Evolutionary conservation across 192 early-diverging fungal species (phyloP).

Genomic region (Mycoemilia scoparia): DNA sequence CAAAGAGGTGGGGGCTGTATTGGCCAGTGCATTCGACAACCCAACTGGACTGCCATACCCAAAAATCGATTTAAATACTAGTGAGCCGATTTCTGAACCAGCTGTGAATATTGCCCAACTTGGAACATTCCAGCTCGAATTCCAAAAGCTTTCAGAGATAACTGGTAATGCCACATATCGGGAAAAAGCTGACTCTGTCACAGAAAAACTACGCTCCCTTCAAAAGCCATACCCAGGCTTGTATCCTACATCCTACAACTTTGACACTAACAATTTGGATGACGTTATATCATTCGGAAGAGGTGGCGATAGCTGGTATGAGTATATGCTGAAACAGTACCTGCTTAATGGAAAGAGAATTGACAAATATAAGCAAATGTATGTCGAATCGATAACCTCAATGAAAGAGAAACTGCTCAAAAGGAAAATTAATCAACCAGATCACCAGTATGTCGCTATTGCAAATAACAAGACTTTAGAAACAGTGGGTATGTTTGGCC

Average conservation of each 20-base stretch:
- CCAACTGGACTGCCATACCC: constrained; percentile 56
- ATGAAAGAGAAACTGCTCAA: constrained; percentile 25
- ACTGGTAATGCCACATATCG: constrained; percentile 55
- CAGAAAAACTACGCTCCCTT: constrained; percentile 29
- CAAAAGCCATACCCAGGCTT: constrained; percentile 30
- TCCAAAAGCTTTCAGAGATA: constrained; percentile 59
- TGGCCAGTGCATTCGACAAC: constrained; percentile 58
- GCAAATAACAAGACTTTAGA: too few relatives aligned
- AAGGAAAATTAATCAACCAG: too few relatives aligned
- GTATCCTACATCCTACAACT: constrained; percentile 38
- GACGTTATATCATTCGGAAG: constrained; percentile 29
- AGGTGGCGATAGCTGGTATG: constrained; percentile 31
- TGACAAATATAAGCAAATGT: constrained; percentile 29
- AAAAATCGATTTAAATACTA: constrained; percentile 30
- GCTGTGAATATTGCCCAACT: constrained; percentile 38
- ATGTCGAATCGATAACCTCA: constrained; percentile 24
- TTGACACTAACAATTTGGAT: constrained; percentile 7
- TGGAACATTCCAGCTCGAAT: constrained; percentile 69
- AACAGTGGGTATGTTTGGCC: too few relatives aligned
- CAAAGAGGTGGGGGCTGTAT: constrained; percentile 39
- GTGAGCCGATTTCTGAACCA: constrained; percentile 6
- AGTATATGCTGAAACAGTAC: constrained; percentile 32
- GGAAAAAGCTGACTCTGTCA: constrained; percentile 29
- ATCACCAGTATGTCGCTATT: too few relatives aligned
- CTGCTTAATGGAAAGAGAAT: constrained; percentile 12